Base-by-base conservation (phyloP, 192 early-diverging fungal species). In the Coemansia biformis region DNA sequence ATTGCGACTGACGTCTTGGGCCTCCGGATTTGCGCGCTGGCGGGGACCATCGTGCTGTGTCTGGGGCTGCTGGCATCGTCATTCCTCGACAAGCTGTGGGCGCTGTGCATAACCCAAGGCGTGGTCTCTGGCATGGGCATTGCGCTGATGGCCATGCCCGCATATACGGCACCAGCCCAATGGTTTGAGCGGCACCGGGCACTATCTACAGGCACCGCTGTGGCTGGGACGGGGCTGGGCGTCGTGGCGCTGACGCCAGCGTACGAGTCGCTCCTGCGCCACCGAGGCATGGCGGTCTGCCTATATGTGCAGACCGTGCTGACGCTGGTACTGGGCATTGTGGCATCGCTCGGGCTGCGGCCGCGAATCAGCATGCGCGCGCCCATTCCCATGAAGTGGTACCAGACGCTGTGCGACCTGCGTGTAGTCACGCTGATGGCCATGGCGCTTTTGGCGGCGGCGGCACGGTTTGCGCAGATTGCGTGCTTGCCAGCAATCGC, bases 61-160 rank as follows among this genome's bases (percentile, higher is more conserved):
- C 35, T 62, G 26, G 61, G 60, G 5, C 16, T 82, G 10, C 18
- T 80, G 5, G 59, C 63, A 8, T 73, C 78, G 1, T 78, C 80
- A 35, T 82, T 79, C 49, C 59, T 70, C n/a, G 24, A 55, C 12
- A 36, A 21, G 12, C 51, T 84, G 1, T 80, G 79, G 80, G 68
- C 77, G 10, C 58, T 84, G 19, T 79, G 79, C 38, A 45, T 84
- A 8, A 46, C 77, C 0, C 84, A 86, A 35, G 84, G 84, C 37
- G 38, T 79, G 2, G 28, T 86, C 31, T 66, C 21, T 42, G 80
- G 80, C 17, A 16, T 74, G 0, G 79, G 79, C 3, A 48, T 60
- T 14, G 61, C 64, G 34, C 38, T 81, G 16, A 43, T 77, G 8
- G 68, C 70, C 16, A 51, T 74, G 24, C 79, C 79, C 0, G 73